Evolutionary conservation across 2,329 filamentous ascomycete genomes (phyloP), one percentile per base, ranked within the genome.

Genomic region (Talaromyces amestolkiae): DNA sequence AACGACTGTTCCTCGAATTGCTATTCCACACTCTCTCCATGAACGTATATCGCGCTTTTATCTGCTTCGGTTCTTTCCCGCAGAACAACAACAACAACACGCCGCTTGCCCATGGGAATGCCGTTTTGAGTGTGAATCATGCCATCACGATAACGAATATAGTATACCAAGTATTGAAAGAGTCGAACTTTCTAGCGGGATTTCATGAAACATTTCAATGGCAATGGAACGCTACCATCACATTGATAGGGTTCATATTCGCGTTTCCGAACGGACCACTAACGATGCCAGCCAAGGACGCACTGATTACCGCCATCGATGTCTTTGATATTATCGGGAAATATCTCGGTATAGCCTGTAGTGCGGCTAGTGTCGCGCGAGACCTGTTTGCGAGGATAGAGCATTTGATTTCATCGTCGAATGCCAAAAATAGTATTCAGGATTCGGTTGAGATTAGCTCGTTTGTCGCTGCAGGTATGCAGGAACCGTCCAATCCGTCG

Each of bases 131-230:
- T 8, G 51, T 58, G 13, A 65, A 63, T 3, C 59, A 66, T 24
- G 64, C 64, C 4, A 63, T 66, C 31, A 54, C 59, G 3, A 66
- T 66, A 58, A 66, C 64, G 8, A 66, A 62, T 24, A 66, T 66
- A 9, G 31, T 66, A 7, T 37, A 66, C 13, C 59, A 66, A 37
- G 59, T 33, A 17, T 2, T 66, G 13, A 62, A 58, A 17, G 54
- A 58, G 17, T 59, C 64, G 8, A 59, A 66, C 33, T 39, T 45
- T 11, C 31, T 66, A 8, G 35, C 51, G 1, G 64, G 64, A 1
- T 63, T 62, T 4, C 60, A 63, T 15, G 64, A 66, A 19, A 61
- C 53, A 5, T 66, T 66, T 17, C 64, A 66, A 24, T 66, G 64
- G 64, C 59, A 62, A 45, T 66, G 64, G 64, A 66, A 66, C n/a